These are phyloP conservation scores for Vigna mungo DNA, from an alignment of 306 rosid genomes.

Conservation along the genomic window DNA sequence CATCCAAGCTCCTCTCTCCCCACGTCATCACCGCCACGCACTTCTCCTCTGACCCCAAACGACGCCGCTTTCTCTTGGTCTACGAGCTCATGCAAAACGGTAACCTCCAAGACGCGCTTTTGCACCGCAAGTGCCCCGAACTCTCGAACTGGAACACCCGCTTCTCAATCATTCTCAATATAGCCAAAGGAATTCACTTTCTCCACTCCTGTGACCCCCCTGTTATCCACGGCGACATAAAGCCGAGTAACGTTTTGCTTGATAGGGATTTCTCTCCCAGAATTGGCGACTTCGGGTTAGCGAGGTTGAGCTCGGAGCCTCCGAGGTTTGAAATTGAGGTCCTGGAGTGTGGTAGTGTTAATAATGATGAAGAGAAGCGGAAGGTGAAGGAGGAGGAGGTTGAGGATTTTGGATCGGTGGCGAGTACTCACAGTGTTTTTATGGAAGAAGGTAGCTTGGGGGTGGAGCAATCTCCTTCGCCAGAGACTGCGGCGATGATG, in stretches of 20 bases:
- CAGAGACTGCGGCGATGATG: slow-evolving; percentile 1
- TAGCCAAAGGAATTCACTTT: slow-evolving; percentile 70
- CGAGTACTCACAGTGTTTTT: slow-evolving; percentile 67
- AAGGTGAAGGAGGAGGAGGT: slow-evolving; percentile 43
- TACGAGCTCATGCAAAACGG: slow-evolving; percentile 86
- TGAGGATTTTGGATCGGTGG: slow-evolving; percentile 79
- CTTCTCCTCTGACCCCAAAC: slow-evolving; percentile 78
- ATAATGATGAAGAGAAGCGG: slow-evolving; percentile 40
- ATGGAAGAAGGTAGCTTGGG: slow-evolving; percentile 62
- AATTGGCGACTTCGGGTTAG: slow-evolving; percentile 88
- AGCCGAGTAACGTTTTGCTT: slow-evolving; percentile 85
- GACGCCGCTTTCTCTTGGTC: slow-evolving; percentile 75
- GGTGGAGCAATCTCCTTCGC: slow-evolving; percentile 65
- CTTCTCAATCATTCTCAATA: slow-evolving; percentile 52
- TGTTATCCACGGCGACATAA: slow-evolving; percentile 84
- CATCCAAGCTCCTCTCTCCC: slow-evolving; percentile 64
- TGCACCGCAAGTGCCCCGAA: slow-evolving; percentile 71
- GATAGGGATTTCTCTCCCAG: slow-evolving; percentile 62
- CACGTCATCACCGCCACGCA: slow-evolving; percentile 67
- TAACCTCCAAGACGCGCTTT: slow-evolving; percentile 87
- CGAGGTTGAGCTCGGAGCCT: slow-evolving; percentile 59
- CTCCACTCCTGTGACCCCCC: slow-evolving; percentile 85
- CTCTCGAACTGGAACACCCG: slow-evolving; percentile 75
- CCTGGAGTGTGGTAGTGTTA: slow-evolving; percentile 18
- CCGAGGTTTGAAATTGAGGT: slow-evolving; percentile 28